Percentiles rank a stretch among this genome's conserved stretches.
Conservation (phyloP, 495 filamentous ascomycete species). For the Talaromyces ruber region DNA sequence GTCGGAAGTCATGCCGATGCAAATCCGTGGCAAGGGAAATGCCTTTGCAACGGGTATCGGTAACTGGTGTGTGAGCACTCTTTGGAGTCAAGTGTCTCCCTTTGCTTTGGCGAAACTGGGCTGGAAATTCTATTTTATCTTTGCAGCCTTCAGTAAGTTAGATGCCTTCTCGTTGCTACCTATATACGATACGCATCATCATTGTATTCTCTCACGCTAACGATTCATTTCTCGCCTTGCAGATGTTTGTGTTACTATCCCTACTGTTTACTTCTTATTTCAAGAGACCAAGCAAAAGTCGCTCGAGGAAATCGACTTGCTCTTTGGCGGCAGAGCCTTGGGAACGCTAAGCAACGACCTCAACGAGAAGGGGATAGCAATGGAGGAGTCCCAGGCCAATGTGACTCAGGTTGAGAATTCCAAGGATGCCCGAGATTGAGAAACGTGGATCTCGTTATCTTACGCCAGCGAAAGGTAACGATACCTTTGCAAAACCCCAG, state of each 20-base stretch:
- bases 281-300: conserved; percentile 47
- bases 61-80: conserved; percentile 42
- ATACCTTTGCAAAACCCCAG: too few species aligned
- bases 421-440: neutral
- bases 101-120: conserved; percentile 32
- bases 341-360: conserved; percentile 32
- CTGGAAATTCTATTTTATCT: conserved; percentile 44
- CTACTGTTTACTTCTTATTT: conserved; percentile 43
- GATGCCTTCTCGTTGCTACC: too few species aligned
- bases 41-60: conserved; percentile 37
- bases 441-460: neutral
- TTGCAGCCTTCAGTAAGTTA: conserved; percentile 27
- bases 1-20: conserved; percentile 43
- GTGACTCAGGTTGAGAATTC: neutral
- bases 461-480: too few species aligned
- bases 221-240: conserved; percentile 11
- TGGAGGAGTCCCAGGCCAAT: neutral
- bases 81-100: conserved; percentile 43
- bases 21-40: conserved; percentile 39
- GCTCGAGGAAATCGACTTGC: conserved; percentile 48
- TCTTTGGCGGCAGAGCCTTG: conserved; percentile 42
- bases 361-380: conserved; percentile 9
- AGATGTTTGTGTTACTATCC: conserved; percentile 25
- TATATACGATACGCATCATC: neutral
- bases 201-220: conserved; percentile 8